phyloP scores from a whole-genome alignment of 2,329 filamentous ascomycete genomes.

The Pyrenophora graminea region DNA sequence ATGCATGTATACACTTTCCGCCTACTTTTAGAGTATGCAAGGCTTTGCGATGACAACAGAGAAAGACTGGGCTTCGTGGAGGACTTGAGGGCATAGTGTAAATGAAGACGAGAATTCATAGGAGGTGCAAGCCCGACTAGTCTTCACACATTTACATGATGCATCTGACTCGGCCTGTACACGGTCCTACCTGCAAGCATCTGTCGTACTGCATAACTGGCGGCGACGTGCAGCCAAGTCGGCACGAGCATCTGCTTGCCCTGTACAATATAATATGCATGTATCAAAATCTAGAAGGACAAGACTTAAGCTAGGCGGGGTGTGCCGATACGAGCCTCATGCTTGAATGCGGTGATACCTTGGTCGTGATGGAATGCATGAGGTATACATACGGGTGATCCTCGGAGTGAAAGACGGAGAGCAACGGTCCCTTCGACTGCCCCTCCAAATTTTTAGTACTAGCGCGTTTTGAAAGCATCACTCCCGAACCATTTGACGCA shows the following conservation, averaged over 20 bases:
- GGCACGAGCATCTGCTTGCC: constrained; percentile 1
- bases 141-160: neutral
- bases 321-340: constrained; percentile 9
- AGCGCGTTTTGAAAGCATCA: constrained; percentile 23
- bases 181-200: neutral
- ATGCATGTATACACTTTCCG: constrained; percentile 68
- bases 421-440: neutral
- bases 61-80: constrained; percentile 47
- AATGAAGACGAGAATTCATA: neutral
- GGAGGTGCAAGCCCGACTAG: neutral
- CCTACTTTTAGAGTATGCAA: constrained; percentile 47
- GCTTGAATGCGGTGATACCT: constrained; percentile 10
- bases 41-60: constrained; percentile 50
- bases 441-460: constrained; percentile 35
- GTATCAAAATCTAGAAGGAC: constrained; percentile 9
- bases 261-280: constrained; percentile 4
- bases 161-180: constrained; percentile 8
- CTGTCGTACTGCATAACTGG: constrained; percentile 2
- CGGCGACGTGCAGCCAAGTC: constrained; percentile 10
- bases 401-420: neutral
- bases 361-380: constrained; percentile 3
- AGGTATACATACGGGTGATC: too few relatives aligned
- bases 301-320: neutral
- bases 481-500: constrained; percentile 30
- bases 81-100: constrained; percentile 13